Evolutionary conservation across 2,329 filamentous ascomycete genomes (phyloP), one percentile per base, ranked within the genome.

Genomic region (Colletotrichum liaoningense): DNA sequence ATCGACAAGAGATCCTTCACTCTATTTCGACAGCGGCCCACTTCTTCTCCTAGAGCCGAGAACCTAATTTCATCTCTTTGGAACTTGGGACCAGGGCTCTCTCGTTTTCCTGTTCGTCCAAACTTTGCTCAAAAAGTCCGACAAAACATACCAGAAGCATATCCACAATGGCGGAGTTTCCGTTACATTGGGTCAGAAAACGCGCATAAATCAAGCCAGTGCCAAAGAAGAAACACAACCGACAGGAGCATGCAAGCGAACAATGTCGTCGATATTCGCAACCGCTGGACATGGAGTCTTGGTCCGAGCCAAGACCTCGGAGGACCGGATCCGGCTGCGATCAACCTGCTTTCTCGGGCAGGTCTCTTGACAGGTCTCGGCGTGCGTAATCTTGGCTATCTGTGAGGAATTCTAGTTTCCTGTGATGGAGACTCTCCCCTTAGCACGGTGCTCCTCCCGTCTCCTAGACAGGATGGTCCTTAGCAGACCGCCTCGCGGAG

Each of bases 281-380:
- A 2, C 38, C 42, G 42, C 42, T 26, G 14, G 24, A 42, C 24
- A 35, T 42, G 55, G 63, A 14, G 38, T 67, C 63, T 63, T 63
- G 42, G 28, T 58, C 52, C 28, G 46, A 62, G 52, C 64, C 69
- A 68, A 58, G 49, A 8, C 38, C 59, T 65, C 11, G 22, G 30
- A 26, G 26, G 4, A 55, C 3, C n/a, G 46, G 58, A 42, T 46
- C 11, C 60, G 22, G 12, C 42, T 24, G 7, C 38, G 49, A 63
- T 14, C 46, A 22, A 52, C 28, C 65, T 69, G 49, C 65, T 72
- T 22, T 72, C 57, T 72, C 33, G 68, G 69, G 64, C 65, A 68
- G 69, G 65, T 60, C 22, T 65, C 26, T n/a, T 38, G 14, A 59
- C 28, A 52, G 24, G 42, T 69, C 26, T 22, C 5, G n/a, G n/a